Evolutionary conservation across 805 yeast species (phyloP).

Genomic region (Nakazawaea peltata): DNA sequence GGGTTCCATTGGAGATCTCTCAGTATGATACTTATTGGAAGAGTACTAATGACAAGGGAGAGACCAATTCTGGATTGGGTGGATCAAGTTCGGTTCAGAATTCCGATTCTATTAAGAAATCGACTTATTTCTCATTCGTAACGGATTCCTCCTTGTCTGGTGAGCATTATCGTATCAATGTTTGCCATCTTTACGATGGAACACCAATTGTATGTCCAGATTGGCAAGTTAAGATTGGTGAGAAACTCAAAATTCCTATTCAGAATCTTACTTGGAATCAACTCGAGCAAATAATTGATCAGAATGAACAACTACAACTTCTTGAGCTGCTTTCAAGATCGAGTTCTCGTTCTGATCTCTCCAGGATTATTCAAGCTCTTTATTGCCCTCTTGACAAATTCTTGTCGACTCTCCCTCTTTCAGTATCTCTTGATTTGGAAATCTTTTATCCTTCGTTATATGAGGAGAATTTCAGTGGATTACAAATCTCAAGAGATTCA

Average conservation of each 20-base stretch:
- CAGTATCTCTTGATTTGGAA: conserved; percentile 64
- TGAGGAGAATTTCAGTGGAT: conserved; percentile 22
- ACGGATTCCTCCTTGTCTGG: conserved; percentile 90
- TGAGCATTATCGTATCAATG: conserved; percentile 59
- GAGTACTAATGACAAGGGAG: conserved; percentile 52
- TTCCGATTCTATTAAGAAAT: conserved; percentile 9
- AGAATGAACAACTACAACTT: neutral
- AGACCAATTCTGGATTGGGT: neutral
- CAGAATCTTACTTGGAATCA: conserved; percentile 49
- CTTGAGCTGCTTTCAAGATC: conserved; percentile 25
- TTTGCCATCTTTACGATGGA: conserved; percentile 73
- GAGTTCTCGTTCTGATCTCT: conserved; percentile 27
- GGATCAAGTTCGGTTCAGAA: too few species aligned
- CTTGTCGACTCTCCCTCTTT: conserved; percentile 44
- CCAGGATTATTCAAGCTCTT: conserved; percentile 34
- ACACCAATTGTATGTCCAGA: conserved; percentile 77
- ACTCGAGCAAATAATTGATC: conserved; percentile 19
- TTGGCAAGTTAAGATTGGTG: conserved; percentile 40
- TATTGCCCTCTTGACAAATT: conserved; percentile 56
- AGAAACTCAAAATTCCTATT: conserved; percentile 49
- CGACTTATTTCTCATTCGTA: conserved; percentile 54
- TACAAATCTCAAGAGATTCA: conserved; percentile 13
- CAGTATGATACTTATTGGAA: conserved; percentile 97
- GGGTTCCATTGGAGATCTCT: conserved; percentile 76
- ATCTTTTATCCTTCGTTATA: conserved; percentile 63